Percentiles rank a stretch among this genome's conserved stretches.
Evolutionary conservation across 371 early-diverging fungal species (phyloP).

Genomic region (Mucor circinelloides): DNA sequence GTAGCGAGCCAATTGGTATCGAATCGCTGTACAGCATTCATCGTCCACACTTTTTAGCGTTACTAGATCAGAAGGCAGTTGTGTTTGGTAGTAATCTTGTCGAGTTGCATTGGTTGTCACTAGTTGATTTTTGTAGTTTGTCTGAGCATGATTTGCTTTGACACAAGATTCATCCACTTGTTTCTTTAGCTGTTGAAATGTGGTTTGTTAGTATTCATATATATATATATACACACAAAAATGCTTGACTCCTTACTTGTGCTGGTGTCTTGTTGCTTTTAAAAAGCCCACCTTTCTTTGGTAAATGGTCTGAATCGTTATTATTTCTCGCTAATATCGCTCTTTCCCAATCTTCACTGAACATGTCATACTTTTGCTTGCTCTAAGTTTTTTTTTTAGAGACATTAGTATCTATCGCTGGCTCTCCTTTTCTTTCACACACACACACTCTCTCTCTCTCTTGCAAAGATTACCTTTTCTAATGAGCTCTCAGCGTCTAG

Average conservation of each 20-base stretch:
- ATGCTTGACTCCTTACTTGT: conserved; percentile 35
- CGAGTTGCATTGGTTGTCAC: conserved; percentile 61
- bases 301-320: conserved; percentile 44
- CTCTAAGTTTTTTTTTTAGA: conserved; percentile 34
- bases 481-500: conserved; percentile 67
- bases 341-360: conserved; percentile 79
- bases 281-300: conserved; percentile 53
- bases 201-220: neutral
- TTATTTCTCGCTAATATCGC: conserved; percentile 59
- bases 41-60: conserved; percentile 70
- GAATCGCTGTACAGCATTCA: conserved; percentile 69
- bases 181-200: conserved; percentile 51
- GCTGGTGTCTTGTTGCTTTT: conserved; percentile 53
- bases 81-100: conserved; percentile 59
- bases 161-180: conserved; percentile 71
- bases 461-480: conserved; percentile 61
- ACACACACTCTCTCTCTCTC: too few species aligned
- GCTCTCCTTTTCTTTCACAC: neutral
- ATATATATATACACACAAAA: neutral
- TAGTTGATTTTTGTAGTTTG: conserved; percentile 69
- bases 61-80: conserved; percentile 54
- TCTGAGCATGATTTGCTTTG: conserved; percentile 67
- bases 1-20: conserved; percentile 72
- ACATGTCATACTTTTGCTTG: conserved; percentile 66
- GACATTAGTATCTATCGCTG: neutral